Evolutionary conservation across 2,329 filamentous ascomycete species (phyloP).

Genomic region (Coleophoma cylindrospora): DNA sequence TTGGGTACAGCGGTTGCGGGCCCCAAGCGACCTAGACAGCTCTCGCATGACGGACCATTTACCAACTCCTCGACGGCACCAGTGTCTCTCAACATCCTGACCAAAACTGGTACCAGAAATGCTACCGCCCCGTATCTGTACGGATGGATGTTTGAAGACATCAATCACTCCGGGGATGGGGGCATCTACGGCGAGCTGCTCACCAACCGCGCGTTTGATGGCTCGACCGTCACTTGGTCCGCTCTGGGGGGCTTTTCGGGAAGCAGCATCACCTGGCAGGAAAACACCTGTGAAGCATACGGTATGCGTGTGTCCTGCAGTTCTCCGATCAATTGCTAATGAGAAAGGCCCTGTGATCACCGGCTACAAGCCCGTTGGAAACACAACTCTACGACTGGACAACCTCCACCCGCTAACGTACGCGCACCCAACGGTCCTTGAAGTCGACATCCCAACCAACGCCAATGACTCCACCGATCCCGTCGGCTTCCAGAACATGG

Average conservation of each 20-base stretch:
- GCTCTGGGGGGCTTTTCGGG: slow-evolving; percentile 1
- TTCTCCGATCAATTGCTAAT: slow-evolving; percentile 21
- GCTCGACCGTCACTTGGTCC: slow-evolving; percentile 14
- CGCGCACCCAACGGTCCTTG: slow-evolving; percentile 11
- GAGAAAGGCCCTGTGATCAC: slow-evolving; percentile 43
- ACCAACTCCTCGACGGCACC: not conserved
- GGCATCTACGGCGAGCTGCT: slow-evolving; percentile 69
- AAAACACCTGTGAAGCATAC: slow-evolving; percentile 10
- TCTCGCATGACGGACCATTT: not conserved
- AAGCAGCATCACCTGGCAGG: slow-evolving; percentile 9
- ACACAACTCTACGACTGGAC: slow-evolving; percentile 9
- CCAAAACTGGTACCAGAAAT: slow-evolving; percentile 6
- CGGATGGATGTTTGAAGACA: slow-evolving; percentile 20
- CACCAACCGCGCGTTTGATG: slow-evolving; percentile 64
- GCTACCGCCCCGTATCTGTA: slow-evolving; percentile 15
- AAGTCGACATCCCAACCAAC: slow-evolving; percentile 11
- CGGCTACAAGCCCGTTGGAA: slow-evolving; percentile 47
- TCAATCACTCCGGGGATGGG: slow-evolving; percentile 46
- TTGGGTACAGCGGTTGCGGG: not conserved
- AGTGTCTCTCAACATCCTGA: slow-evolving; percentile 1
- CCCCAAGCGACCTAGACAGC: not conserved
- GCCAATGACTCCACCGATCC: slow-evolving; percentile 10
- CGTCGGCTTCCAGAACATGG: slow-evolving; percentile 25
- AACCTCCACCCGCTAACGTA: slow-evolving; percentile 9
- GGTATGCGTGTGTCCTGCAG: slow-evolving; percentile 11